Evolutionary conservation across 148 eudicot species (phyloP).

Genomic region (Camellia lanceoleosa): DNA sequence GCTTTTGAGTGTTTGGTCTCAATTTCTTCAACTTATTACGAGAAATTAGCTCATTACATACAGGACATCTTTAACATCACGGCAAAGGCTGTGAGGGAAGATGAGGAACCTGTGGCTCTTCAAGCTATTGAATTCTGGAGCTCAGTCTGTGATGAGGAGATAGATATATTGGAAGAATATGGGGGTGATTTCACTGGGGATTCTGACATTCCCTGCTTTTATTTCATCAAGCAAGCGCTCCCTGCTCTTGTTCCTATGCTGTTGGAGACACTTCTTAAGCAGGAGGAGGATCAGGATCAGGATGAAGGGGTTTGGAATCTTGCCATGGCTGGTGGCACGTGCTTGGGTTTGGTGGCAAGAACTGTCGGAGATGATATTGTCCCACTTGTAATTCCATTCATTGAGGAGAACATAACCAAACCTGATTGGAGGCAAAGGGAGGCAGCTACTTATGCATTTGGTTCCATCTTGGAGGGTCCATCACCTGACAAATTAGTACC

Average conservation of each 20-base stretch:
- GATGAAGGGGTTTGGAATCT: conserved; percentile 98
- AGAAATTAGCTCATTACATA: conserved; percentile 83
- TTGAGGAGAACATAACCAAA: conserved; percentile 76
- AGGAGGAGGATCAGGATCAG: conserved; percentile 96
- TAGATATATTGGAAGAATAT: conserved; percentile 84
- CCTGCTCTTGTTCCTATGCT: conserved; percentile 90
- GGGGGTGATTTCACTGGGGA: conserved; percentile 81
- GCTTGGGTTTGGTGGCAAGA: conserved; percentile 88
- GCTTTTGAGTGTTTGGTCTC: conserved; percentile 96
- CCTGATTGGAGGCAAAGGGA: conserved; percentile 94
- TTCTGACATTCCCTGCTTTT: conserved; percentile 85
- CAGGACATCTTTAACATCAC: conserved; percentile 88
- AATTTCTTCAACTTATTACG: conserved; percentile 81
- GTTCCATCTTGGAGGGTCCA: conserved; percentile 96
- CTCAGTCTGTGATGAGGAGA: conserved; percentile 91
- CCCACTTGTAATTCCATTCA: conserved; percentile 90
- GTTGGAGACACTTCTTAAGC: conserved; percentile 88
- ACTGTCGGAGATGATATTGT: conserved; percentile 94
- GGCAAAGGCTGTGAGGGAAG: conserved; percentile 89
- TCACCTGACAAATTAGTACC: conserved; percentile 78
- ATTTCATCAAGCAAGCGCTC: conserved; percentile 89
- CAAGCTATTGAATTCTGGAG: conserved; percentile 98
- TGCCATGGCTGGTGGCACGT: conserved; percentile 98
- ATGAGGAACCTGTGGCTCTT: conserved; percentile 89
- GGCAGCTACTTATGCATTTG: conserved; percentile 93